Conservation (phyloP, 208 protist species). For the Phytomonas sp. region DNA sequence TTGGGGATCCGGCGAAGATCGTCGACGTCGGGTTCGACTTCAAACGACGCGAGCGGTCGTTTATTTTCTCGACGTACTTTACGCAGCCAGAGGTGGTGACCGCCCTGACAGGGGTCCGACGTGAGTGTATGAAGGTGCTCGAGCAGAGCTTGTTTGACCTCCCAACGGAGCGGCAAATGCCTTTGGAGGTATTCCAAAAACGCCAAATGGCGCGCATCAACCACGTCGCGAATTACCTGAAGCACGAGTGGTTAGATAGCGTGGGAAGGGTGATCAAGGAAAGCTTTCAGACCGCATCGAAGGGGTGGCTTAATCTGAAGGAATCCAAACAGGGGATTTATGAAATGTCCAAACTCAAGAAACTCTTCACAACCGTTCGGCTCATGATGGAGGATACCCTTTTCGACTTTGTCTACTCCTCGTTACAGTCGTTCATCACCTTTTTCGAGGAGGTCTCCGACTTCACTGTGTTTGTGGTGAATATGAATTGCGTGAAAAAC, state of each 20-base stretch:
- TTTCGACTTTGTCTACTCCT: slow-evolving; percentile 88
- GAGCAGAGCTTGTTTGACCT: slow-evolving; percentile 85
- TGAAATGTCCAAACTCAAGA: slow-evolving; percentile 96
- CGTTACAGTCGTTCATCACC: slow-evolving; percentile 72
- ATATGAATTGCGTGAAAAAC: slow-evolving; percentile 87
- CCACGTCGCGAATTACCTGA: slow-evolving; percentile 68
- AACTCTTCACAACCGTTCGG: slow-evolving; percentile 94
- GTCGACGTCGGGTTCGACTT: slow-evolving; percentile 62
- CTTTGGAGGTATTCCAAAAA: slow-evolving; percentile 75
- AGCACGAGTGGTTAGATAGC: slow-evolving; percentile 84
- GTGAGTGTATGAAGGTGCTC: slow-evolving; percentile 86
- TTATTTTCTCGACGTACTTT: slow-evolving; percentile 92
- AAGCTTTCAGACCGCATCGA: slow-evolving; percentile 90
- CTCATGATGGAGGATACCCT: slow-evolving; percentile 97
- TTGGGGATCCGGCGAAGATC: slow-evolving; percentile 45
- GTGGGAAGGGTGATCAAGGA: slow-evolving; percentile 83
- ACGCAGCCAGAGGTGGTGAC: slow-evolving; percentile 90
- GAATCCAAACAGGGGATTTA: slow-evolving; percentile 94
- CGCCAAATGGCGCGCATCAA: slow-evolving; percentile 78
- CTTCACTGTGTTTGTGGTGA: slow-evolving; percentile 80
- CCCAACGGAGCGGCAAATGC: slow-evolving; percentile 87
- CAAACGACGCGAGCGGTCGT: slow-evolving; percentile 62
- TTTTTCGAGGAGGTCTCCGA: slow-evolving; percentile 90
- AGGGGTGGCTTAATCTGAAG: slow-evolving; percentile 97
- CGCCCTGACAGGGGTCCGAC: slow-evolving; percentile 79